Percentiles rank a stretch among this genome's conserved stretches.
Evolutionary conservation across 2,329 filamentous ascomycete genomes (phyloP).

Genomic region (Fusarium praegraminearum): DNA sequence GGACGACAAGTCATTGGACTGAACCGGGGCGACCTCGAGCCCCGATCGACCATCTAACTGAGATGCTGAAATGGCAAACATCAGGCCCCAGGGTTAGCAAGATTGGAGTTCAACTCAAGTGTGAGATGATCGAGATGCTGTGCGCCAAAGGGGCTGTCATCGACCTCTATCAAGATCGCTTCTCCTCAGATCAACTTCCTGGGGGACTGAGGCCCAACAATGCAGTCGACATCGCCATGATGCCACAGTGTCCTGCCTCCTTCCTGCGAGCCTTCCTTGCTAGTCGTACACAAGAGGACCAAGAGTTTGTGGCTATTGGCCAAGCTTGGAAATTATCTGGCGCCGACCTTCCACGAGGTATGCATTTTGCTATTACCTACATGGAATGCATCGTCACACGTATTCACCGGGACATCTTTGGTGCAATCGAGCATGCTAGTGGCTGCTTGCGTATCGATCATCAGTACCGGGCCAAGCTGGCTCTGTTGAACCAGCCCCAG

Average conservation of each 20-base stretch:
- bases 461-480: background rate
- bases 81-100: background rate
- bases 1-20: background rate
- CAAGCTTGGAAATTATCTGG: conserved; percentile 6
- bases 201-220: background rate
- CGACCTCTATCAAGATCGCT: conserved; percentile 24
- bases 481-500: background rate
- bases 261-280: conserved; percentile 12
- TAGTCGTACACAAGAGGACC: background rate
- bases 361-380: conserved; percentile 3
- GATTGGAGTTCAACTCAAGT: background rate
- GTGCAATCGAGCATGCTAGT: background rate
- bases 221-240: conserved; percentile 23
- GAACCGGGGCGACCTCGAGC: background rate
- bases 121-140: background rate
- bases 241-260: background rate
- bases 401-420: conserved; percentile 2
- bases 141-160: conserved; percentile 12
- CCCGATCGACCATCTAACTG: conserved; percentile 9
- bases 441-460: background rate
- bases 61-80: conserved; percentile 16
- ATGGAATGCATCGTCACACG: conserved; percentile 18
- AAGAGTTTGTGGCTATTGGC: background rate
- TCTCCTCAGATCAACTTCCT: background rate
- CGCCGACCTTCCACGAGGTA: conserved; percentile 1